Conservation (phyloP, 441 rosid genomes). For the Mallotus repandus region DNA sequence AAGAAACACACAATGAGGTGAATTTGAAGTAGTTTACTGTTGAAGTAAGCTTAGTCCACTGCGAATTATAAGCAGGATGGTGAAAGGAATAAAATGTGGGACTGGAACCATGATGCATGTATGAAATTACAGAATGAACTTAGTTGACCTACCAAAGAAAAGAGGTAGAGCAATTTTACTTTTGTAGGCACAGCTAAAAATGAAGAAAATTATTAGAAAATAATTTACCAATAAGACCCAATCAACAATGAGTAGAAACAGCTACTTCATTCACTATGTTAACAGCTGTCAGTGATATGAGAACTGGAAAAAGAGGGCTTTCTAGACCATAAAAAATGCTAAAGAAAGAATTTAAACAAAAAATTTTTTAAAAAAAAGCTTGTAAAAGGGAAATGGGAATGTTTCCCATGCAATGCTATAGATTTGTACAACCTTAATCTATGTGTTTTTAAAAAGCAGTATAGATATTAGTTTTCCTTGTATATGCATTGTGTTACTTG, state of each 20-base stretch:
- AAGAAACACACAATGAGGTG: conserved; percentile 18
- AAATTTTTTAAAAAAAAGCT: background rate
- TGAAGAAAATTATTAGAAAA: background rate
- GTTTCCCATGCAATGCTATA: background rate
- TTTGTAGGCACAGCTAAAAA: background rate
- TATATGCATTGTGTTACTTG: background rate
- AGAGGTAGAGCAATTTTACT: background rate
- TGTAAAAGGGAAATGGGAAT: background rate
- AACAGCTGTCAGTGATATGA: background rate
- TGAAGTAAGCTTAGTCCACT: background rate
- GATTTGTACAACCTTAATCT: too few species aligned
- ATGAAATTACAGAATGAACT: background rate
- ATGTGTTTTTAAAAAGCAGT: background rate
- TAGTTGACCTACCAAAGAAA: background rate
- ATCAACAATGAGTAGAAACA: background rate
- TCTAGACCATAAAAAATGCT: background rate
- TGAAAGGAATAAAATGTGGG: background rate
- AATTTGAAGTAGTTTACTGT: background rate
- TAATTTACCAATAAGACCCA: background rate
- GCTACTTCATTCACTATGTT: background rate
- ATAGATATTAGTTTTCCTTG: background rate
- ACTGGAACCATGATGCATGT: background rate
- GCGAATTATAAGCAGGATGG: background rate
- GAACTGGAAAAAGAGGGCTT: background rate
- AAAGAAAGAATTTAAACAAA: background rate